These are phyloP conservation scores for Paecilomyces dactylethromorphus DNA, from an alignment of 2,329 filamentous ascomycete species.

Conservation along the genomic window DNA sequence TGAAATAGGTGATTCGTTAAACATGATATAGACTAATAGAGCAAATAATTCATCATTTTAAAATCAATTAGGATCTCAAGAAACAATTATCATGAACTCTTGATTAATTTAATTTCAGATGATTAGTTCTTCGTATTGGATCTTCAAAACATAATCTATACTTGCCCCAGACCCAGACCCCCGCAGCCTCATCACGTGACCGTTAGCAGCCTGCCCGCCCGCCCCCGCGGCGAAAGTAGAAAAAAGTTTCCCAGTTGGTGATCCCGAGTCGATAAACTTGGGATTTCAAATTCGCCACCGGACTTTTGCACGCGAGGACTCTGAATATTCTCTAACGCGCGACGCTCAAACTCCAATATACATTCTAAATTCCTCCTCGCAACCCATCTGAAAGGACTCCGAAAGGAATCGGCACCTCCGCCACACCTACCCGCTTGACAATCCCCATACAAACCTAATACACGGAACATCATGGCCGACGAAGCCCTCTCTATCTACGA, in stretches of 20 bases:
- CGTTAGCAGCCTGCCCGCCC: not conserved
- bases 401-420: not conserved
- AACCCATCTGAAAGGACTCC: not conserved
- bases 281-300: not conserved
- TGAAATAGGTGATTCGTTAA: too few relatives aligned
- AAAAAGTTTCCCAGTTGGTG: not conserved
- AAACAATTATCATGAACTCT: not conserved
- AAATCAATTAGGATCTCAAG: too few relatives aligned
- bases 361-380: too few relatives aligned
- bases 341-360: too few relatives aligned
- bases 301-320: too few relatives aligned
- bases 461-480: slow-evolving; percentile 49
- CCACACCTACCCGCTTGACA: not conserved
- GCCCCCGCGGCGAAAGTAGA: not conserved
- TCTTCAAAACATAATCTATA: not conserved
- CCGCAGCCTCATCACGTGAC: not conserved
- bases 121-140: not conserved
- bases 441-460: not conserved
- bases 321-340: too few relatives aligned
- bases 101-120: not conserved
- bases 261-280: not conserved
- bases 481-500: slow-evolving; percentile 76
- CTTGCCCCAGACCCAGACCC: not conserved
- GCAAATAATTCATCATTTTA: too few relatives aligned
- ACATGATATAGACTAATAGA: too few relatives aligned